Base-by-base conservation (phyloP, 805 yeast genomes). In the Clavispora phyllophila region DNA sequence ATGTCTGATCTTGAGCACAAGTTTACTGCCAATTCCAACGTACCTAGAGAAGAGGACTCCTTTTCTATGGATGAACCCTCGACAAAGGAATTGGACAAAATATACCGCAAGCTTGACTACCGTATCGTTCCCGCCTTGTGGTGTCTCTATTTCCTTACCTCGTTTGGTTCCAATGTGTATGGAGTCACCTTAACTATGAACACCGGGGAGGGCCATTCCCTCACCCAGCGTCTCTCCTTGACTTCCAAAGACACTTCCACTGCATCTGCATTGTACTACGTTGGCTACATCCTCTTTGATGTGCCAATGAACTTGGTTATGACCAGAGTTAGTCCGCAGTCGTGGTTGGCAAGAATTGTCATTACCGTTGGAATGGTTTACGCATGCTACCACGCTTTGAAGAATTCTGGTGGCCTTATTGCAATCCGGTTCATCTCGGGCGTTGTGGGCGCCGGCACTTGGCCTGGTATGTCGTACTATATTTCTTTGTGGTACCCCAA, bases 401-500 rank as follows among this genome's bases (percentile, higher is more conserved):
- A 57, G n/a, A 73, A 70, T 41, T 64, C 75, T 4, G 55, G 72
- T 8, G 91, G 91, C 5, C 66, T 87, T 24, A 78, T 81, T 44
- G 95, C 89, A 2, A 62, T 81, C 34, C 72, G 95, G 49, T 79
- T 87, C 45, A 71, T 87, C 44, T 75, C 84, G 23, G 95, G 95
- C 37, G 51, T 83, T 43, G 84, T 82, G 44, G 87, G 87, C 40
- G 93, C 95, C 9, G 95, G 95, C 33, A 79, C 87, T 4, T 87
- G 95, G 95, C 95, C 95, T 1, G 95, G 95, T 9, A 72, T 87
- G 83, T 79, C 88, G 18, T 87, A 87, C 63, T 87, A 87, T 56
- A 72, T 87, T 34, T 78, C 90, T 0, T 66, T 87, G 53, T 87
- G 95, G 91, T 87, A 87, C 56, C 96, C 96, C 2, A 76, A 81